Percentiles rank a stretch among this genome's conserved stretches.
These are phyloP conservation scores for Reticulascus tulasneorum DNA, from an alignment of 2,329 filamentous ascomycete species.

Conservation along the genomic window DNA sequence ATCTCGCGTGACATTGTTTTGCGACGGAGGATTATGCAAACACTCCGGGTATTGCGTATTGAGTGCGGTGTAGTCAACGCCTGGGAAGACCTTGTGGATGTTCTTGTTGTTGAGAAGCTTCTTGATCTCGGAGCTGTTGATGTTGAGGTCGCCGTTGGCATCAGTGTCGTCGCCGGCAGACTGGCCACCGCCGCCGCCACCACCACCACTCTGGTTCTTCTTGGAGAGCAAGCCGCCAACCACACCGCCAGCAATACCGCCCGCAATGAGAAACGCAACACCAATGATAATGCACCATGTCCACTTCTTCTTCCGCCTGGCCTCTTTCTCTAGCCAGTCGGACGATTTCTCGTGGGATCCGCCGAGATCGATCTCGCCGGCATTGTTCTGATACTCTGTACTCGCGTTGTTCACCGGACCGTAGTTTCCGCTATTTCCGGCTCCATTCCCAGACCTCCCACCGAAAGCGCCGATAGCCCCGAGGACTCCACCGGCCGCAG, in stretches of 20 bases:
- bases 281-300: conserved; percentile 65
- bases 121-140: conserved; percentile 76
- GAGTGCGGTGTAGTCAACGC: conserved; percentile 91
- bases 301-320: conserved; percentile 59
- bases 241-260: conserved; percentile 69
- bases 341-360: conserved; percentile 55
- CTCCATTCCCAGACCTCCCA: conserved; percentile 25
- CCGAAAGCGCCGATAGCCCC: conserved; percentile 28
- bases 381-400: conserved; percentile 18
- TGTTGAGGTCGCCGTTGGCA: conserved; percentile 66
- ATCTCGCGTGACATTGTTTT: conserved; percentile 93
- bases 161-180: conserved; percentile 57
- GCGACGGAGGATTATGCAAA: conserved; percentile 69
- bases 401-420: conserved; percentile 43
- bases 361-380: conserved; percentile 1
- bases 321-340: conserved; percentile 59
- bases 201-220: conserved; percentile 32
- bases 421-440: conserved; percentile 51
- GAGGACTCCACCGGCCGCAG: conserved; percentile 41
- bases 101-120: conserved; percentile 73
- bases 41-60: conserved; percentile 89
- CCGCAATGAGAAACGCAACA: conserved; percentile 59
- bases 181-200: conserved; percentile 29
- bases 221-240: conserved; percentile 68
- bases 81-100: conserved; percentile 90